Evolutionary conservation across 257 asterid genomes (phyloP).

Genomic region (Solanum appendiculatum): DNA sequence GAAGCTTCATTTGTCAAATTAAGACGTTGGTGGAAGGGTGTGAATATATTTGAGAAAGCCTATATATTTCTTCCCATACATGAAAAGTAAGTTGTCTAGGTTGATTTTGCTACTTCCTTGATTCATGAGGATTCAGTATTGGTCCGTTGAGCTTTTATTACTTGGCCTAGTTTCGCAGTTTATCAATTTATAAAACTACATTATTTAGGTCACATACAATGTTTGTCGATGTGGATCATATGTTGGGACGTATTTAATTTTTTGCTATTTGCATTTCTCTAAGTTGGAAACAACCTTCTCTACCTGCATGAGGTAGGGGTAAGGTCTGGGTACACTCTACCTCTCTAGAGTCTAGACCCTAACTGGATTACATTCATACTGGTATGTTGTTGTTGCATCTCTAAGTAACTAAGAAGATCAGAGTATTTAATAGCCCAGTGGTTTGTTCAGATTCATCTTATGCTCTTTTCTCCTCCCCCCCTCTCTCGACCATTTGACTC

Average conservation of each 20-base stretch:
- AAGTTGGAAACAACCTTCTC: neutral
- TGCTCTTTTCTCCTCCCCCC: too few species aligned
- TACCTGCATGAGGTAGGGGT: neutral
- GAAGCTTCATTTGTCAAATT: conserved; percentile 62
- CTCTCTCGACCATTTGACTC: neutral
- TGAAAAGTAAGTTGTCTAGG: conserved; percentile 55
- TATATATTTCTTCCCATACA: conserved; percentile 82
- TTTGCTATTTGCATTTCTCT: neutral
- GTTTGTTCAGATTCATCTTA: neutral
- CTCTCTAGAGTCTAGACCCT: neutral
- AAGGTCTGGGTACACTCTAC: neutral
- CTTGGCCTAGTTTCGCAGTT: neutral
- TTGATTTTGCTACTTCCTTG: neutral
- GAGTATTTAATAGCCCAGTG: neutral
- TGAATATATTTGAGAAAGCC: conserved; percentile 84
- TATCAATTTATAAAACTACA: neutral
- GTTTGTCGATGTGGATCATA: neutral
- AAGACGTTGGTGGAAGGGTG: conserved; percentile 99
- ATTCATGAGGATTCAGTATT: neutral
- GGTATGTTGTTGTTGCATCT: neutral
- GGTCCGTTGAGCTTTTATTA: neutral
- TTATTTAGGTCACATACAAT: neutral
- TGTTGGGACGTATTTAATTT: neutral
- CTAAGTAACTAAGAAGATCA: neutral
- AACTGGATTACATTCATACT: neutral